Evolutionary conservation across 108 stramenopile species (phyloP), one percentile per base, ranked within the genome.

Genomic region (Bacterosira constricta): DNA sequence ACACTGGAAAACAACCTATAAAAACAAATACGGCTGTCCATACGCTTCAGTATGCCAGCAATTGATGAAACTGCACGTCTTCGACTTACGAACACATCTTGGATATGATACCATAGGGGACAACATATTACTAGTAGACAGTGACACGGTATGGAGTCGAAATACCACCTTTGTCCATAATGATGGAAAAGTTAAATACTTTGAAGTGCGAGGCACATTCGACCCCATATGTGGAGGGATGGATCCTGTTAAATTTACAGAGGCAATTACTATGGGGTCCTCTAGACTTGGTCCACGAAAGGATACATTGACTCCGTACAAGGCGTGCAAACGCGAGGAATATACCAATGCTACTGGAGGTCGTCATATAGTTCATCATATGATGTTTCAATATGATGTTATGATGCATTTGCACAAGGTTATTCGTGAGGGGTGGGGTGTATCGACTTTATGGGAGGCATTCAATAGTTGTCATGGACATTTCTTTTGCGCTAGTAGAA

Each of bases 381-480:
- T 77, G 75, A 23, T 77, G n/a, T 77, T 77, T 55, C 75, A 77
- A 46, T 56, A 63, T 38, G 75, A 77, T 63, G 75, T 77, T 2
- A 69, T 77, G 75, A 63, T 29, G 53, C 51, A 62, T 38, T 52
- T 77, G 4, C 75, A 77, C 53, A 15, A 17, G 1, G 42, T 30
- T 2, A 47, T 77, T 15, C 55, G 11, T 0, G 30, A 57, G 13
- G 44, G 60, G n/a, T 77, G 75, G 75, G n/a, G 41, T 27, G 11
- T 21, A 0, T 36, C 61, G 26, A 61, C 56, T 10, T 17, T 77
- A 11, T 77, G 75, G 67, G 26, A 63, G 25, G 75, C 67, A 27
- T 60, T 55, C 17, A 18, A 18, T 11, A 35, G 15, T 21, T 77
- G 75, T 18, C 38, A 58, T 17, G 18, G 38, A 7, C 11, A 27